These are phyloP conservation scores for Saccharomycopsis sp. DNA, from an alignment of 805 yeast genomes.

Conservation along the genomic window DNA sequence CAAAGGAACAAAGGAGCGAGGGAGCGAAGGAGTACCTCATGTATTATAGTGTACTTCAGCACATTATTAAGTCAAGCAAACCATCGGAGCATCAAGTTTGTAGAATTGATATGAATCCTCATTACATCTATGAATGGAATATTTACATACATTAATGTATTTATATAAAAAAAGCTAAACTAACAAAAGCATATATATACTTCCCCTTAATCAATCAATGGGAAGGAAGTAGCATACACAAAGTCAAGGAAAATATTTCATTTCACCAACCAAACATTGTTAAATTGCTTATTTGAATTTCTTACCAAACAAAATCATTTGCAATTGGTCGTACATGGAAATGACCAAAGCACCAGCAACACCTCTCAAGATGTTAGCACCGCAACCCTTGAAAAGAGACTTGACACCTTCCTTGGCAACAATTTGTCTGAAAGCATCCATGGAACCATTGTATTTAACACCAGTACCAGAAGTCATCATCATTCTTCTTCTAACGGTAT, in stretches of 20 bases:
- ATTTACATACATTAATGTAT: slow-evolving; percentile 1
- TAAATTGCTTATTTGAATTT: slow-evolving; percentile 59
- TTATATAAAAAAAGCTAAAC: background rate
- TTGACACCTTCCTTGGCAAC: slow-evolving; percentile 92
- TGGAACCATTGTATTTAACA: slow-evolving; percentile 91
- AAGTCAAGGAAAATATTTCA: no score
- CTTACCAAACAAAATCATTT: slow-evolving; percentile 91
- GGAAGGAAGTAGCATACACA: no score
- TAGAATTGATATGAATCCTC: no score
- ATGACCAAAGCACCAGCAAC: slow-evolving; percentile 99
- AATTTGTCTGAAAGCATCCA: slow-evolving; percentile 85
- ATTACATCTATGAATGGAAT: no score
- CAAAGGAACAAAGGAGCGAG: no score
- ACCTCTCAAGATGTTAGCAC: slow-evolving; percentile 99
- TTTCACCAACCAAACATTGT: background rate
- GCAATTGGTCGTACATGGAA: slow-evolving; percentile 95
- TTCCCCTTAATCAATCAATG: background rate
- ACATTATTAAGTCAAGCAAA: no score
- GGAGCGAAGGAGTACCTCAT: no score
- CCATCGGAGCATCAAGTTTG: no score
- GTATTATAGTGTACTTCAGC: no score
- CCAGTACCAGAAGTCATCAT: slow-evolving; percentile 99
- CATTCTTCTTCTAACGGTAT: slow-evolving; percentile 99
- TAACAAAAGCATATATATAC: background rate
- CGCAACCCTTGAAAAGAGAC: slow-evolving; percentile 97